Evolutionary conservation across 2,329 filamentous ascomycete species (phyloP), one percentile per base, ranked within the genome.

Genomic region (Trichoderma aggressivum): DNA sequence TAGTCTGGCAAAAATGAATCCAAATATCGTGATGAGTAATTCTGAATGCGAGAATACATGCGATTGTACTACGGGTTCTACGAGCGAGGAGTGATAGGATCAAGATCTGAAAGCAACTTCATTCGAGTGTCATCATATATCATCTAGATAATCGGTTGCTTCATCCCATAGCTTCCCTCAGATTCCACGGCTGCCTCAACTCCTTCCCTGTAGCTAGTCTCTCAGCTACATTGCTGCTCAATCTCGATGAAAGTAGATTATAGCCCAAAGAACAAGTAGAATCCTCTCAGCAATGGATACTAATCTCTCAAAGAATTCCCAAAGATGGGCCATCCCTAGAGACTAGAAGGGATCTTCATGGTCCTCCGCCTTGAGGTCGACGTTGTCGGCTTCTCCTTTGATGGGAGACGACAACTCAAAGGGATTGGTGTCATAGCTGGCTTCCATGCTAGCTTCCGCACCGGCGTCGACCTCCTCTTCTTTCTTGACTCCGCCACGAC

Each of bases 401-500:
- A 73, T 32, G 2, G 55, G 7, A n/a, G 71, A 34, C 30, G 70
- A 72, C 30, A 70, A 72, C 6, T 66, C 32, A 14, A 75, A 60
- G 6, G 71, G 55, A 21, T 43, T 28, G 16, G 28, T 28, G 2
- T 60, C 73, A 34, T 71, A 39, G 16, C 72, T 70, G 21, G 74
- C 74, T 43, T 43, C 74, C 2, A 12, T 1, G 74, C 34, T 21
- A 58, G 21, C 73, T 2, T 73, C 67, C 1, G 72, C 60, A 1
- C 60, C 70, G 6, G 11, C 24, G 5, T 24, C 47, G 12, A 50
- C n/a, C n/a, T 75, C 71, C 18, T 79, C 75, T n/a, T 75, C 71
- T 68, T 73, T 73, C 72, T 75, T 75, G 62, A 64, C 58, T 24
- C 69, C 69, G 18, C 50, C 70, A 59, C 74, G 77, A 16, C 66